These are phyloP conservation scores for Alternaria burnsii DNA, from an alignment of 2,329 filamentous ascomycete species.

Conservation along the genomic window DNA sequence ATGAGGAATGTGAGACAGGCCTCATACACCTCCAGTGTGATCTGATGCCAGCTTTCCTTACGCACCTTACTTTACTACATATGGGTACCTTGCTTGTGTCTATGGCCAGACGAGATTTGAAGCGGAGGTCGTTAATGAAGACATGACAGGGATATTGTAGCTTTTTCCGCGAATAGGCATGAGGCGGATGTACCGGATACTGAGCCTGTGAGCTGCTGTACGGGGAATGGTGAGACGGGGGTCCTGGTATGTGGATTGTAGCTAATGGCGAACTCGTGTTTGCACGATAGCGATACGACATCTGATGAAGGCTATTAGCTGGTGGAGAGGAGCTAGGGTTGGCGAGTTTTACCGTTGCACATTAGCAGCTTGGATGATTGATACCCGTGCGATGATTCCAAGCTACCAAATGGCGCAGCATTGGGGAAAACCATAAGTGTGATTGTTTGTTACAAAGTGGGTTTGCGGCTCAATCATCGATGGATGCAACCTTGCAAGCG, in stretches of 20 bases:
- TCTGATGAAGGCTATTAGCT: not conserved
- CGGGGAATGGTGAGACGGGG: constrained; percentile 18
- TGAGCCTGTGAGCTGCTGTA: not conserved
- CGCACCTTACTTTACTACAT: not conserved
- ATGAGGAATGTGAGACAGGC: constrained; percentile 16
- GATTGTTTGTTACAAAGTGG: not conserved
- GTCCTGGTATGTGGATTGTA: constrained; percentile 2
- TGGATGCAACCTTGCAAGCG: constrained; percentile 8
- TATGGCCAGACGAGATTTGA: constrained; percentile 4
- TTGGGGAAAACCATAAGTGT: not conserved
- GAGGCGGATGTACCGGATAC: constrained; percentile 4
- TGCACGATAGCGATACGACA: not conserved
- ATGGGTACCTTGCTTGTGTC: not conserved
- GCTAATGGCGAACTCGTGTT: not conserved
- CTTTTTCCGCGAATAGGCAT: constrained; percentile 19
- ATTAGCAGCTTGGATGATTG: not conserved
- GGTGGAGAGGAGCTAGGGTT: not conserved
- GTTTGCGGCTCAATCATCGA: not conserved
- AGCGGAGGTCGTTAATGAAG: constrained; percentile 1
- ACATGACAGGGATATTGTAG: not conserved
- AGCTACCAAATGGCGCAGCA: not conserved
- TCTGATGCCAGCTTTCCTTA: constrained; percentile 14
- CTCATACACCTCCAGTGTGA: constrained; percentile 15
- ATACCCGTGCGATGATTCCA: not conserved
- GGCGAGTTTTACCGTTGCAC: not conserved